Base-by-base conservation (phyloP, 352 stramenopile genomes). In the Lagenidium sp. region DNA sequence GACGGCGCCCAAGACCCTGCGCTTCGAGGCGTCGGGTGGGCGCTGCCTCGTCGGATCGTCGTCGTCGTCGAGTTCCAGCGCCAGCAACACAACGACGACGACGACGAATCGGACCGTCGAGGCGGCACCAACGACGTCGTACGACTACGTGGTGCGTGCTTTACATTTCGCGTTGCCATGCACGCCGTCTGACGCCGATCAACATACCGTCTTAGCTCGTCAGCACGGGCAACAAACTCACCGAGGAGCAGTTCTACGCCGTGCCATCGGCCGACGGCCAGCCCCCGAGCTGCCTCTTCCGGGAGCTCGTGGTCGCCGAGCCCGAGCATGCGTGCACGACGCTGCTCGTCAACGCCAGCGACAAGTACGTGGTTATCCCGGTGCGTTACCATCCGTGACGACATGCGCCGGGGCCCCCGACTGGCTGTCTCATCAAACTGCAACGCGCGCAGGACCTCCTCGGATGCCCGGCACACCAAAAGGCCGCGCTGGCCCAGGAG, bases 381-480 rank as follows among this genome's bases (percentile, higher is more conserved):
- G 76, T 87, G 65, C 19, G 41, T 45, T 4, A 26, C 7, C 8
- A 11, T 12, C 6, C 4, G 24, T 40, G 3, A n/a, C n/a, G n/a
- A n/a, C n/a, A n/a, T n/a, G n/a, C n/a, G n/a, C n/a, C n/a, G n/a
- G n/a, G n/a, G n/a, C n/a, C n/a, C n/a, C n/a, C n/a, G n/a, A n/a
- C n/a, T n/a, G n/a, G n/a, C n/a, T n/a, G n/a, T n/a, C n/a, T n/a
- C n/a, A n/a, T n/a, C n/a, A n/a, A n/a, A n/a, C n/a, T n/a, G n/a
- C n/a, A n/a, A n/a, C n/a, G n/a, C 8, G 15, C 28, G 36, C 43
- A 82, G 66, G 61, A 45, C 21, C 52, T 80, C 12, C 44, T 53
- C 12, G 60, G 65, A 16, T 87, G 77, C 40, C 71, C 71, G 13
- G 63, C 70, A 24, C 70, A 87, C 30, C 74, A 87, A 28, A 86